Evolutionary conservation across 192 early-diverging fungal species (phyloP).

Genomic region (Jimgerdemannia lactiflua): DNA sequence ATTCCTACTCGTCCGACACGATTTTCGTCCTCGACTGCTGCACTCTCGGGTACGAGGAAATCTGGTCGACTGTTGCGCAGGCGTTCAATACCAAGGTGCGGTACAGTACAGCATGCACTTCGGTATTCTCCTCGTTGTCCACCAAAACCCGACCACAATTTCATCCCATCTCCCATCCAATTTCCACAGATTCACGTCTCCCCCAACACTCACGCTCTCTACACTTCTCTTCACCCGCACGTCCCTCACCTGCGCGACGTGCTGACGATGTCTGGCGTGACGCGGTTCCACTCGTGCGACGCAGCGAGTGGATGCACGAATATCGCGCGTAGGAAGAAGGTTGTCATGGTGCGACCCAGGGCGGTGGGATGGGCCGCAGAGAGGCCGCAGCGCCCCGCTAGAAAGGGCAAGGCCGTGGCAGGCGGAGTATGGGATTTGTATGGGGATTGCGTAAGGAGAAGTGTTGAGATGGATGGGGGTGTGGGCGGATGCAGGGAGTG

Average conservation of each 20-base stretch:
- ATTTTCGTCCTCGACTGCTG: slow-evolving; percentile 39
- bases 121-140: background rate
- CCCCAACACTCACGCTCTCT: background rate
- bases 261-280: background rate
- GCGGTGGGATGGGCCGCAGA: background rate
- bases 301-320: background rate
- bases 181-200: background rate
- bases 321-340: background rate
- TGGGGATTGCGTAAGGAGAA: background rate
- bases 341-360: background rate
- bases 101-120: background rate
- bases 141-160: background rate
- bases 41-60: slow-evolving; percentile 46
- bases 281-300: slow-evolving; percentile 3
- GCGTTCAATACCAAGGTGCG: slow-evolving; percentile 38
- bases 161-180: background rate
- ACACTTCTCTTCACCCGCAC: background rate
- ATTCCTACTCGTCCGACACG: slow-evolving; percentile 19
- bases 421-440: slow-evolving; percentile 2
- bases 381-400: background rate
- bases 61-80: slow-evolving; percentile 38
- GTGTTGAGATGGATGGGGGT: background rate
- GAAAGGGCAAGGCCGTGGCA: background rate
- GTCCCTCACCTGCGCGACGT: background rate
- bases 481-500: background rate